Base-by-base conservation (phyloP, 2,329 filamentous ascomycete genomes). In the Cladobotryum protrusum region DNA sequence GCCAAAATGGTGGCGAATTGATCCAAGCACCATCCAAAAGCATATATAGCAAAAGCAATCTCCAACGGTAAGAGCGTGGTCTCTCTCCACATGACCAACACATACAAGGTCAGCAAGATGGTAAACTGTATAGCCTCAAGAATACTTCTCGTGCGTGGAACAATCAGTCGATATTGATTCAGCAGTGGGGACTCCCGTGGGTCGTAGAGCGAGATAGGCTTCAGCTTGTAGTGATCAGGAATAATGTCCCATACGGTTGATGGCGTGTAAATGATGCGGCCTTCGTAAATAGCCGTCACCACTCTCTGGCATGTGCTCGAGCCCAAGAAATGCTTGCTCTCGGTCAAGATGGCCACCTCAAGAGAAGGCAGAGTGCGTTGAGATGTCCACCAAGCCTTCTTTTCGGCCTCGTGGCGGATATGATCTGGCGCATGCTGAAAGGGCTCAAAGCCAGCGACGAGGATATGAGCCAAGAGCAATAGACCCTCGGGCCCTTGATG, bases 91-190 rank as follows among this genome's bases (percentile, higher is more conserved):
- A 93, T 92, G 50, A 88, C 84, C 8, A 77, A 69, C 6, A 89
- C 67, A 60, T 90, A 95, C 3, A 93, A 69, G 1, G 68, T 65
- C 12, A 93, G 73, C 1, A 95, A 72, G 8, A 86, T 68, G 24
- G 84, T 60, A 62, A 93, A 95, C 59, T 93, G 87, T 15, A 78
- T 72, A 2, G 86, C 77, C 66, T 95, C 89, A 48, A 93, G 76
- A 24, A 86, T 70, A 61, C 87, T 91, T 49, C 89, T 75, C 1
- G 85, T 92, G 13, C 87, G 77, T 11, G 89, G 89, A 8, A 95
- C 89, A 55, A 90, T 86, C 7, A 95, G 76, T 1, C 89, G 85
- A 61, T 93, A 93, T 63, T 95, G 89, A 60, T 95, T 92, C 18
- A 95, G 75, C 20, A 91, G 63, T 1, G 87, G 86, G 5, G 85